Conservation (phyloP, 805 yeast genomes). For the Starmerella apis region DNA sequence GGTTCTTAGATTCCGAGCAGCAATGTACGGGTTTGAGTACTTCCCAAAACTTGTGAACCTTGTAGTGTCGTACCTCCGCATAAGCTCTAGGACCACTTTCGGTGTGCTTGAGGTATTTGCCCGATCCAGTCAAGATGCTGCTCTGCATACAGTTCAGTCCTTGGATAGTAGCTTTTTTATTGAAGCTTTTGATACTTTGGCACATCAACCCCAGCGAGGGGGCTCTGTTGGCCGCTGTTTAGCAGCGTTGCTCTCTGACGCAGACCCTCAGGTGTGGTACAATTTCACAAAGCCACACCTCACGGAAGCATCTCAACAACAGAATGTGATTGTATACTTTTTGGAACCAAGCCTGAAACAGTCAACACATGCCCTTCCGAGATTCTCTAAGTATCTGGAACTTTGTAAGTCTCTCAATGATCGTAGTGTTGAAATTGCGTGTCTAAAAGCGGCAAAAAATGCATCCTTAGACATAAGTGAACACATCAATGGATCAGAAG, state of each 20-base stretch:
- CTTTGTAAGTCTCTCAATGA: constrained; percentile 5
- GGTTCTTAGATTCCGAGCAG: background rate
- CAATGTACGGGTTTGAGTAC: background rate
- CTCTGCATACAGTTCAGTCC: background rate
- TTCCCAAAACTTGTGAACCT: constrained; percentile 2
- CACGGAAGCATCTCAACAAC: background rate
- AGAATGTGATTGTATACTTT: constrained; percentile 16
- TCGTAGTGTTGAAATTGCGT: constrained; percentile 14
- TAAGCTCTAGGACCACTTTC: constrained; percentile 12
- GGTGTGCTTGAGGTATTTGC: constrained; percentile 16
- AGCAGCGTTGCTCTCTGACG: constrained; percentile 10
- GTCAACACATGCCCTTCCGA: background rate
- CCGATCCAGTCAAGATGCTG: background rate
- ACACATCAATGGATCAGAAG: constrained; percentile 6
- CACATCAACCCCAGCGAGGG: constrained; percentile 4
- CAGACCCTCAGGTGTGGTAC: constrained; percentile 11
- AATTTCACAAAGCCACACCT: constrained; percentile 1
- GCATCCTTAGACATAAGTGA: constrained; percentile 19
- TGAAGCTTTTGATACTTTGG: constrained; percentile 3
- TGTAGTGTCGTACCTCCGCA: constrained; percentile 4
- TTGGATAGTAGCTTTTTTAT: constrained; percentile 5
- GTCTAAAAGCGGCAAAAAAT: constrained; percentile 18
- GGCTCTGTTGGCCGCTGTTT: constrained; percentile 17
- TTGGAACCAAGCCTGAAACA: constrained; percentile 19
- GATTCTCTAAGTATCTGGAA: constrained; percentile 6